Percentiles rank a stretch among this genome's conserved stretches.
Evolutionary conservation across 2,329 filamentous ascomycete species (phyloP).

Genomic region (Karstenula rhodostoma): DNA sequence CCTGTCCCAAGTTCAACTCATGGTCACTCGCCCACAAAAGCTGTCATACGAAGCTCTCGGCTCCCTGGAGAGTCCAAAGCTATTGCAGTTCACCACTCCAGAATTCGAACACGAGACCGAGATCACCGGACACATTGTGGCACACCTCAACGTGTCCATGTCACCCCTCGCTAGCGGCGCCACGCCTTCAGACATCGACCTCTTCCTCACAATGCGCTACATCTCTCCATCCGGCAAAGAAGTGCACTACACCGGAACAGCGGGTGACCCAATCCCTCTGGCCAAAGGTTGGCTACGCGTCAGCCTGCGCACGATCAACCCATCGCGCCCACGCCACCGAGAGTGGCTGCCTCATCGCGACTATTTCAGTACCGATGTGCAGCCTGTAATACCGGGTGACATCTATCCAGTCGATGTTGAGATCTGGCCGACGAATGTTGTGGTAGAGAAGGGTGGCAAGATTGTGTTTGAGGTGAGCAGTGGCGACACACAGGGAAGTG

Average conservation of each 20-base stretch:
- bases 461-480: conserved; percentile 64
- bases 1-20: conserved; percentile 50
- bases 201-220: conserved; percentile 70
- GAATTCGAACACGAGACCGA: conserved; percentile 71
- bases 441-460: conserved; percentile 61
- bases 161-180: conserved; percentile 49
- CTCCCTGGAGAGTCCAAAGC: conserved; percentile 61
- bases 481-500: conserved; percentile 66
- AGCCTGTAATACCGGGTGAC: conserved; percentile 61
- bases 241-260: conserved; percentile 71
- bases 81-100: conserved; percentile 65
- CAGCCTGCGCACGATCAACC: conserved; percentile 63
- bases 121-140: conserved; percentile 72
- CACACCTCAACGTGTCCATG: conserved; percentile 69
- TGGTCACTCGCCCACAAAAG: conserved; percentile 45
- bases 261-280: conserved; percentile 69
- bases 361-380: conserved; percentile 63
- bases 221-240: conserved; percentile 63
- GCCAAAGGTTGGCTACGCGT: conserved; percentile 71
- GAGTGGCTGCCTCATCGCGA: conserved; percentile 65
- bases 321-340: conserved; percentile 60
- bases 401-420: conserved; percentile 69
- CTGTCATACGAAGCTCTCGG: conserved; percentile 69
- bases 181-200: conserved; percentile 65
- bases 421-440: conserved; percentile 70